Percentiles rank a stretch among this genome's conserved stretches.
phyloP scores from a whole-genome alignment of 768 basidiomycete genomes.

The Mycena vulgaris region DNA sequence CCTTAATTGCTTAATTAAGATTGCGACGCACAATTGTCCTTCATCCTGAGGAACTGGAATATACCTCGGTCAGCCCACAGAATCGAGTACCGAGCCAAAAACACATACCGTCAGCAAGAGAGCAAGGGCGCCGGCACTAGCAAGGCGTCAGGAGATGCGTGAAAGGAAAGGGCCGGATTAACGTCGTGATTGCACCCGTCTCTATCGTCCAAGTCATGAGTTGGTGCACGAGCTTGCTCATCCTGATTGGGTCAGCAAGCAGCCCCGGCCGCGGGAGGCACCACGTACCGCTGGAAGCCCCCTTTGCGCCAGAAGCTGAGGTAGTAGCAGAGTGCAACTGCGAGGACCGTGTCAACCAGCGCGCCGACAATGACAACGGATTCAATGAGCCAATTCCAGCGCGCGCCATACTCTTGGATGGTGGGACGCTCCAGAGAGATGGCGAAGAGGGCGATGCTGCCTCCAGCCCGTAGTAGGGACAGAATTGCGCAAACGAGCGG shows the following conservation, averaged over 20 bases:
- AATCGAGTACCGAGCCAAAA: no score
- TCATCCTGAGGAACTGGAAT: slow-evolving; percentile 19
- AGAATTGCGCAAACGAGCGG: slow-evolving; percentile 11
- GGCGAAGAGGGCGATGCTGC: not conserved
- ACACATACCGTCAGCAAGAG: slow-evolving; percentile 6
- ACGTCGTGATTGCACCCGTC: slow-evolving; percentile 27
- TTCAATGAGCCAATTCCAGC: slow-evolving; percentile 4
- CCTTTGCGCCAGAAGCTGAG: slow-evolving; percentile 17
- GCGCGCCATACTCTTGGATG: not conserved
- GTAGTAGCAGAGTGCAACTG: slow-evolving; percentile 7
- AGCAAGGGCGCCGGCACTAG: slow-evolving; percentile 7
- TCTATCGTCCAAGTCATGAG: slow-evolving; percentile 29
- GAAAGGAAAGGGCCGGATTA: not conserved
- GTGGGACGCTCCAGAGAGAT: not conserved
- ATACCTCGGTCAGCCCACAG: not conserved
- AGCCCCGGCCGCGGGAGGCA: not conserved
- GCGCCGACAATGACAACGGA: slow-evolving; percentile 12
- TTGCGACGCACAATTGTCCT: slow-evolving; percentile 11
- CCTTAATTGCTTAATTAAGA: not conserved
- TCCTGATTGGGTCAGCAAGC: not conserved
- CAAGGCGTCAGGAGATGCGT: not conserved
- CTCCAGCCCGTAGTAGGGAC: not conserved
- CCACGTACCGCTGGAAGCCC: not conserved
- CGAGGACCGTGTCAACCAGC: slow-evolving; percentile 5
- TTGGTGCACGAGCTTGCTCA: slow-evolving; percentile 11